Evolutionary conservation across 2,329 filamentous ascomycete species (phyloP).

Genomic region (Blumeriella jaapii): DNA sequence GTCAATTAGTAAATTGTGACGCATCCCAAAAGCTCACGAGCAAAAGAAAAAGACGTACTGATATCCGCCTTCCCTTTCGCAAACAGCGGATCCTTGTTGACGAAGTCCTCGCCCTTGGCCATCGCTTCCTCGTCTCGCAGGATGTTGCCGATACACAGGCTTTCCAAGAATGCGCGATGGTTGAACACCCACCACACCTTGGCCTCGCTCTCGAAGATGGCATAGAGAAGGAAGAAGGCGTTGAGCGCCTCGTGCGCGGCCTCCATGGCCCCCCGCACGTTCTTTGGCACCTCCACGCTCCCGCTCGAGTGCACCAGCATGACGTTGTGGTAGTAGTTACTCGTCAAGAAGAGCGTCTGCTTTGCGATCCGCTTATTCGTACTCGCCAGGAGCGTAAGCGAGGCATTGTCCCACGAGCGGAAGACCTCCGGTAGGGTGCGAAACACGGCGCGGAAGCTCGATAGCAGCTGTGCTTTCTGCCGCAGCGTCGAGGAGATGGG

Average conservation of each 20-base stretch:
- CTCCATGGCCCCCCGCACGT: slow-evolving; percentile 59
- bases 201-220: slow-evolving; percentile 57
- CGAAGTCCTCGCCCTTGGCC: slow-evolving; percentile 34
- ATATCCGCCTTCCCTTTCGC: slow-evolving; percentile 50
- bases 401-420: slow-evolving; percentile 53
- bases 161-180: slow-evolving; percentile 66
- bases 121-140: slow-evolving; percentile 40
- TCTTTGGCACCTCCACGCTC: slow-evolving; percentile 48
- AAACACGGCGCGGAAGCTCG: slow-evolving; percentile 59
- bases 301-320: slow-evolving; percentile 69
- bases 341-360: slow-evolving; percentile 69
- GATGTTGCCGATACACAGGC: slow-evolving; percentile 50
- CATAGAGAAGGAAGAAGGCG: slow-evolving; percentile 63
- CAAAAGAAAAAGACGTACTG: slow-evolving; percentile 29
- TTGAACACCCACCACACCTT: slow-evolving; percentile 80
- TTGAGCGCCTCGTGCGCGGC: slow-evolving; percentile 65
- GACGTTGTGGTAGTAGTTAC: slow-evolving; percentile 72
- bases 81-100: slow-evolving; percentile 43
- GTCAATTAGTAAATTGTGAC: neutral
- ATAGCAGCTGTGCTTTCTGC: slow-evolving; percentile 58
- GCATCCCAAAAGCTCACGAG: neutral
- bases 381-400: slow-evolving; percentile 42
- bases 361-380: slow-evolving; percentile 55
- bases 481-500: slow-evolving; percentile 58
- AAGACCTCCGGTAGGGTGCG: slow-evolving; percentile 62